Conservation (phyloP, 495 filamentous ascomycete genomes). For the Trichocladium uniseriatum region DNA sequence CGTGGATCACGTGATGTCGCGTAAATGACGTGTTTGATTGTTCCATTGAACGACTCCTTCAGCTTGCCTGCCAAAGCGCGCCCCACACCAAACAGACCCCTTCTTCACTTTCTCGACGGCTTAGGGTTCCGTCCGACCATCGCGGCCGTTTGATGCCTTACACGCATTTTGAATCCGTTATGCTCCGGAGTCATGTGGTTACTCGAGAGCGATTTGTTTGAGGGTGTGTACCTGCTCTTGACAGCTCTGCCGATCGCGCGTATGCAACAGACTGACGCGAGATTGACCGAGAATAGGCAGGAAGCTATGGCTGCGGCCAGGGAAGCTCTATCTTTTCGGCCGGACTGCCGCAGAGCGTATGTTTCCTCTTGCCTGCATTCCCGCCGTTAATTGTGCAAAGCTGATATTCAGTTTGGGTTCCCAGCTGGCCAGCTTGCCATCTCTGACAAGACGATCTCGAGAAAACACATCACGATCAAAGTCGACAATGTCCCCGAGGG, state of each 20-base stretch:
- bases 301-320: slow-evolving; percentile 73
- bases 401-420: slow-evolving; percentile 8
- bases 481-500: slow-evolving; percentile 56
- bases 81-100: background rate
- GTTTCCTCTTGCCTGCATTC: background rate
- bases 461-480: slow-evolving; percentile 74
- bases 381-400: background rate
- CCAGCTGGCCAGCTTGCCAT: slow-evolving; percentile 48
- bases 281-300: slow-evolving; percentile 43
- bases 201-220: slow-evolving; percentile 45
- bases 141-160: background rate
- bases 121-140: background rate
- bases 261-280: background rate
- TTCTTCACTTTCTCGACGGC: background rate
- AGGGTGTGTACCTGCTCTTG: slow-evolving; percentile 27
- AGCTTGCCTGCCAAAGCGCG: background rate
- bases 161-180: background rate
- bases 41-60: background rate
- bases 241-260: background rate
- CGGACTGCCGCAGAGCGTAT: slow-evolving; percentile 46
- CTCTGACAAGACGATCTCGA: slow-evolving; percentile 71
- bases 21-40: slow-evolving; percentile 8
- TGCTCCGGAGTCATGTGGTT: slow-evolving; percentile 44
- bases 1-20: slow-evolving; percentile 23
- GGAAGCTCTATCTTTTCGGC: slow-evolving; percentile 73